Evolutionary conservation across 73 alveolate species (phyloP).

Genomic region (Blepharisma japonicum): DNA sequence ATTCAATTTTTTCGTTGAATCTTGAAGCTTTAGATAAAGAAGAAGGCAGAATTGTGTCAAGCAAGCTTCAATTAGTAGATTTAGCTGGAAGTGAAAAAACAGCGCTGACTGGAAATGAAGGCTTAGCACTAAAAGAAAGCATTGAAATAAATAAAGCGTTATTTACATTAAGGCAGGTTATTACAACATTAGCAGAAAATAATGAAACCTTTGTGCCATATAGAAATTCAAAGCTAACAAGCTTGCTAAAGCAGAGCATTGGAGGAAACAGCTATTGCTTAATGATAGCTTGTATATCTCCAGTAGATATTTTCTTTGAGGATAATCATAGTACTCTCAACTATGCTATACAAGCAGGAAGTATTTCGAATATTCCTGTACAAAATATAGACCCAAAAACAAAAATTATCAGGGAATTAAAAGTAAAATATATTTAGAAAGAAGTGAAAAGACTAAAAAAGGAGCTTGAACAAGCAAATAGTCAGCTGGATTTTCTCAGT

Average conservation of each 20-base stretch:
- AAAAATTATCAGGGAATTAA: conserved; percentile 61
- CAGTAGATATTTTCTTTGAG: conserved; percentile 77
- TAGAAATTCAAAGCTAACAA: conserved; percentile 94
- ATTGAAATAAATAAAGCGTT: conserved; percentile 93
- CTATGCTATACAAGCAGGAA: conserved; percentile 95
- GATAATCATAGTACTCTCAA: conserved; percentile 90
- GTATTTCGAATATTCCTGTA: conserved; percentile 84
- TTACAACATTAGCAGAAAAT: conserved; percentile 84
- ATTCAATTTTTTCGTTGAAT: conserved; percentile 84
- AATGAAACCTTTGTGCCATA: conserved; percentile 76
- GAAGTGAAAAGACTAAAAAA: conserved; percentile 42
- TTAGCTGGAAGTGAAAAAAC: conserved; percentile 97
- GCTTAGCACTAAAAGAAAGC: conserved; percentile 86
- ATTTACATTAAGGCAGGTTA: conserved; percentile 90
- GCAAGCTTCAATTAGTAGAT: conserved; percentile 93
- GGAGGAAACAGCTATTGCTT: conserved; percentile 95
- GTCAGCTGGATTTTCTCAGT: conserved; percentile 55
- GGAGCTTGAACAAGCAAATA: conserved; percentile 62
- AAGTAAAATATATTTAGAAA: conserved; percentile 2
- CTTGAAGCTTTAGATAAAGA: conserved; percentile 69
- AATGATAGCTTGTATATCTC: conserved; percentile 96
- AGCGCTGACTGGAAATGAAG: conserved; percentile 84
- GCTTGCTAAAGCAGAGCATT: conserved; percentile 83
- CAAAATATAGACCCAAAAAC: conserved; percentile 88
- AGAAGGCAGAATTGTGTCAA: conserved; percentile 63